Conservation (phyloP, 768 basidiomycete species). For the Lactarius sp. region DNA sequence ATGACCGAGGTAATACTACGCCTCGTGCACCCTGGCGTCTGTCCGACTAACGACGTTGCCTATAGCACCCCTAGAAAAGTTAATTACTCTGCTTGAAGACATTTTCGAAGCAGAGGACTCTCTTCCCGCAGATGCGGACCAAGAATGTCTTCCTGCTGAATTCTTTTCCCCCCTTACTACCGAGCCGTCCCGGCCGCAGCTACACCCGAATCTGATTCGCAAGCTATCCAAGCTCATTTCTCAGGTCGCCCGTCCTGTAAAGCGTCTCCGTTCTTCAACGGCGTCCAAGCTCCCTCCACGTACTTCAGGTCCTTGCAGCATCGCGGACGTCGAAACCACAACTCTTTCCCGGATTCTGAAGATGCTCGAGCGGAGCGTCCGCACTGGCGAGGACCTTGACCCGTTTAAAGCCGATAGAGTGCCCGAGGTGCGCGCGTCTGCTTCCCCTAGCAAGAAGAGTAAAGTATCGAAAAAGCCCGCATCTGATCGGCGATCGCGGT, state of each 20-base stretch:
- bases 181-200: slow-evolving; percentile 55
- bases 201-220: slow-evolving; percentile 52
- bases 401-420: slow-evolving; percentile 48
- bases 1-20: slow-evolving; percentile 54
- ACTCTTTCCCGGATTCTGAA: slow-evolving; percentile 64
- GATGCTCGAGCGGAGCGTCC: slow-evolving; percentile 74
- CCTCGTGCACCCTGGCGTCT: not conserved
- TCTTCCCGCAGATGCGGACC: slow-evolving; percentile 51
- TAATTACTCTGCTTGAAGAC: slow-evolving; percentile 73
- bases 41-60: not conserved
- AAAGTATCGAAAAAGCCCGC: slow-evolving; percentile 33
- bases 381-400: slow-evolving; percentile 67
- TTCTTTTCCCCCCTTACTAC: slow-evolving; percentile 60
- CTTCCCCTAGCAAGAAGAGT: slow-evolving; percentile 39
- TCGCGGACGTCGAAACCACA: slow-evolving; percentile 64
- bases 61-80: slow-evolving; percentile 67
- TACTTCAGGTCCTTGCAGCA: slow-evolving; percentile 41
- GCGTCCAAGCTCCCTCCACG: slow-evolving; percentile 40
- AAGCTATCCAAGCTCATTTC: slow-evolving; percentile 69
- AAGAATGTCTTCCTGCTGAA: slow-evolving; percentile 49
- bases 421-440: slow-evolving; percentile 19
- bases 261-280: slow-evolving; percentile 51
- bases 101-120: slow-evolving; percentile 79
- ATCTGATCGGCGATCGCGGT: slow-evolving; percentile 40
- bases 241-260: slow-evolving; percentile 61